Evolutionary conservation across 495 filamentous ascomycete genomes (phyloP), one percentile per base, ranked within the genome.

Genomic region (Apodospora peruviana): DNA sequence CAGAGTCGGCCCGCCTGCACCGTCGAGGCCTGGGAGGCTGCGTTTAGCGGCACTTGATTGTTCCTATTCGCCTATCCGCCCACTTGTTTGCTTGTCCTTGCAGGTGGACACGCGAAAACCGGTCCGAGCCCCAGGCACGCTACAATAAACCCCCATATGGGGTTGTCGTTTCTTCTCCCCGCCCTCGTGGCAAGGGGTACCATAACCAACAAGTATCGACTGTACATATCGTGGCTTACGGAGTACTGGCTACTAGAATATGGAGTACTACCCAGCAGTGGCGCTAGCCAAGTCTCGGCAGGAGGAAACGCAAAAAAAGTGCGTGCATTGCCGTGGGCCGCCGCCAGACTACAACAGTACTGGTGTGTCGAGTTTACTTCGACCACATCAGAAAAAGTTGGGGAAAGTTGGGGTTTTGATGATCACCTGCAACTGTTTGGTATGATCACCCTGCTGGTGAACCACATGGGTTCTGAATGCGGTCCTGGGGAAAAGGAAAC

Each of bases 111-210:
- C 56, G 53, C 59, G 45, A 53, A 40, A 57, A 50, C 56, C 56
- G 59, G 59, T 57, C 59, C 59, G 59, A 56, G 53, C 52, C 51
- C 51, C 38, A 52, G 43, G 44, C 40, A 38, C 43, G 20, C 38
- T 19, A 10, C 20, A 16, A 42, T 35, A 48, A 47, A 40, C 52
- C 49, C 39, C 38, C 23, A 25, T 22, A 21, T 17, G 3, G 12
- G 38, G 40, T 40, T 43, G 47, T 32, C 37, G 39, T 24, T 25
- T 39, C 40, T 11, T 22, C 7, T 19, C 14, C 8, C 11, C 9
- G 40, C 3, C 45, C 39, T 42, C 40, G 37, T 50, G 52, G 53
- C 40, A n/a, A n/a, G n/a, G n/a, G n/a, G n/a, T n/a, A n/a, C n/a
- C n/a, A n/a, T n/a, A n/a, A n/a, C n/a, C n/a, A n/a, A n/a, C n/a